These are phyloP conservation scores for Massariosphaeria phaeospora DNA, from an alignment of 495 filamentous ascomycete genomes.

Conservation along the genomic window DNA sequence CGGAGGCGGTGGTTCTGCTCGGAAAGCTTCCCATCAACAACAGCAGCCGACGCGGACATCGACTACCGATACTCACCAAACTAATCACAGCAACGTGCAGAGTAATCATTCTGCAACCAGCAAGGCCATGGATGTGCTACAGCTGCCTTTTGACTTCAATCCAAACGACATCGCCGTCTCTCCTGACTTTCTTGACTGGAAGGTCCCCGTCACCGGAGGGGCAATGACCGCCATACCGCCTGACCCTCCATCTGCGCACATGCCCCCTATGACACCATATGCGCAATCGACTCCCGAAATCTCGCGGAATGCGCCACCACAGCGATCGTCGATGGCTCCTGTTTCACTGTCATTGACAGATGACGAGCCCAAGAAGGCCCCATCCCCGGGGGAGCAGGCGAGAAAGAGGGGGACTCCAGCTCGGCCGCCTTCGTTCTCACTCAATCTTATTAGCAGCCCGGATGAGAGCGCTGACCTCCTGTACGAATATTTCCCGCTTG, in stretches of 20 bases:
- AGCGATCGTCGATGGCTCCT: conserved; percentile 45
- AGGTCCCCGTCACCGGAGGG: conserved; percentile 27
- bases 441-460: conserved; percentile 44
- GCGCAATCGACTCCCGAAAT: conserved; percentile 53
- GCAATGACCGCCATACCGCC: conserved; percentile 36
- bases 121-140: conserved; percentile 39
- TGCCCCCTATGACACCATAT: conserved; percentile 38
- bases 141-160: conserved; percentile 34
- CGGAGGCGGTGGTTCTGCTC: conserved; percentile 38
- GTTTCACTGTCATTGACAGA: conserved; percentile 73
- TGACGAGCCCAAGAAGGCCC: conserved; percentile 52
- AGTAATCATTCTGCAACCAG: conserved; percentile 2
- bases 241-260: conserved; percentile 25
- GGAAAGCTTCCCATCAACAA: conserved; percentile 37
- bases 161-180: conserved; percentile 42
- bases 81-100: conserved; percentile 20
- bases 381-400: conserved; percentile 24
- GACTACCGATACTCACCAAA: conserved; percentile 44
- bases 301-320: conserved; percentile 40
- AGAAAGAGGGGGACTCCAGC: conserved; percentile 33
- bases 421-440: conserved; percentile 42
- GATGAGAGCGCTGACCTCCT: conserved; percentile 72
- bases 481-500: conserved; percentile 89
- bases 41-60: conserved; percentile 46
- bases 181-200: conserved; percentile 40